A percentile compares a stretch with the other conserved stretches of the same genome.
These are phyloP conservation scores for Aurantiochytrium sp. DNA, from an alignment of 108 stramenopile genomes.

Conservation along the genomic window DNA sequence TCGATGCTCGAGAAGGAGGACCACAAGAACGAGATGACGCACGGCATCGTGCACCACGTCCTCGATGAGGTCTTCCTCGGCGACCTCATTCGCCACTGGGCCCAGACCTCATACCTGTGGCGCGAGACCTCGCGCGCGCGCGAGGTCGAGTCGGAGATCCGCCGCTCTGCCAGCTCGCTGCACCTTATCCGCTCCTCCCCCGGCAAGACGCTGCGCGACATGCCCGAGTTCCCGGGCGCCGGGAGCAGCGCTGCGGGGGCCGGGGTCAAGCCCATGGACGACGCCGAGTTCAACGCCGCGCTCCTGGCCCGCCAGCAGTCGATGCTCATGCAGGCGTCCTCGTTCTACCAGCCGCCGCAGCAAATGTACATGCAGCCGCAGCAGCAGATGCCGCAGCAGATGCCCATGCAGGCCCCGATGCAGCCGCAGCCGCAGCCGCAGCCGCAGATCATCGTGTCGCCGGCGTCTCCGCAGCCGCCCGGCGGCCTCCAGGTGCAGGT, in stretches of 20 bases:
- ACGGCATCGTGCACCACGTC: background rate
- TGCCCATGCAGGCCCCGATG: background rate
- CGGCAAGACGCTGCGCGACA: background rate
- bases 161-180: background rate
- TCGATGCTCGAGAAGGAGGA: background rate
- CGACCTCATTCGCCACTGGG: background rate
- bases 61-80: slow-evolving; percentile 14
- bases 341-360: background rate
- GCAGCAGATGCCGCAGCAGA: background rate
- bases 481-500: background rate
- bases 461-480: background rate
- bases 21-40: background rate
- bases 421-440: background rate
- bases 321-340: background rate
- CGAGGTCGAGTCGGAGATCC: slow-evolving; percentile 5
- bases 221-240: background rate
- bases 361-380: background rate
- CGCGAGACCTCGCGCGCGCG: background rate
- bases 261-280: background rate
- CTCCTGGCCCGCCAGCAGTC: background rate
- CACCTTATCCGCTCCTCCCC: background rate
- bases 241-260: background rate
- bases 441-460: background rate
- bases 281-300: background rate
- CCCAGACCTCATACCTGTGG: background rate